These are phyloP conservation scores for Alternaria sp. DNA, from an alignment of 2,329 filamentous ascomycete genomes.

Conservation along the genomic window DNA sequence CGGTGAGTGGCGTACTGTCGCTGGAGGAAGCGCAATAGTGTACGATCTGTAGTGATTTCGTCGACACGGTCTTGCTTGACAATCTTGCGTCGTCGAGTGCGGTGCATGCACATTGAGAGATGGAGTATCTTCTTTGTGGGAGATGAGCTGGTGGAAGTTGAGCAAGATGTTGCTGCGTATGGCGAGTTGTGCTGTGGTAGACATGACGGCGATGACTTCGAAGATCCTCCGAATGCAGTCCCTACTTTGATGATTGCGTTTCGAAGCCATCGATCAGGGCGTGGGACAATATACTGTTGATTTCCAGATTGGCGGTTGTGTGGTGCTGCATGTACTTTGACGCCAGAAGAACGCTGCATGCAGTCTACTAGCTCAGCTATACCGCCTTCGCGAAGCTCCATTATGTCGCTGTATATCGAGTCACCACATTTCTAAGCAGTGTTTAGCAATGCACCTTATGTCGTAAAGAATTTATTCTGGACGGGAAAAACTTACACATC, in stretches of 20 bases:
- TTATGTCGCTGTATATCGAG: constrained; percentile 23
- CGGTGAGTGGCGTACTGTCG: no score
- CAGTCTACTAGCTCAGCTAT: constrained; percentile 14
- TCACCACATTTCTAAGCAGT: constrained; percentile 23
- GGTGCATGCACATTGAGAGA: no score
- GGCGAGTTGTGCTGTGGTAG: no score
- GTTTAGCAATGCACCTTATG: background rate
- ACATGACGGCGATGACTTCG: no score
- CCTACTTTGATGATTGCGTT: constrained; percentile 5
- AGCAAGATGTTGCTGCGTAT: no score
- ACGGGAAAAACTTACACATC: constrained; percentile 26
- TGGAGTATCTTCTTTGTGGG: no score
- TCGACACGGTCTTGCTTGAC: no score
- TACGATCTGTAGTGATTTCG: no score
- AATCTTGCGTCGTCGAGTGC: no score
- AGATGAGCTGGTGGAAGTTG: no score
- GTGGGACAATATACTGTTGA: constrained; percentile 15
- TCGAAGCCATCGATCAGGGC: constrained; percentile 10
- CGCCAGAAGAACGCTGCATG: constrained; percentile 17
- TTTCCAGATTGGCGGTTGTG: constrained; percentile 1
- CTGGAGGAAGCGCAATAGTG: no score
- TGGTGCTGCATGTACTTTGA: constrained; percentile 3
- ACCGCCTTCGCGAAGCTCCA: constrained; percentile 20
- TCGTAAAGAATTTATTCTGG: background rate
- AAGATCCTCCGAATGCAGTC: background rate